phyloP scores from a whole-genome alignment of 78 protist species.

The Trichosphaerium sp. region DNA sequence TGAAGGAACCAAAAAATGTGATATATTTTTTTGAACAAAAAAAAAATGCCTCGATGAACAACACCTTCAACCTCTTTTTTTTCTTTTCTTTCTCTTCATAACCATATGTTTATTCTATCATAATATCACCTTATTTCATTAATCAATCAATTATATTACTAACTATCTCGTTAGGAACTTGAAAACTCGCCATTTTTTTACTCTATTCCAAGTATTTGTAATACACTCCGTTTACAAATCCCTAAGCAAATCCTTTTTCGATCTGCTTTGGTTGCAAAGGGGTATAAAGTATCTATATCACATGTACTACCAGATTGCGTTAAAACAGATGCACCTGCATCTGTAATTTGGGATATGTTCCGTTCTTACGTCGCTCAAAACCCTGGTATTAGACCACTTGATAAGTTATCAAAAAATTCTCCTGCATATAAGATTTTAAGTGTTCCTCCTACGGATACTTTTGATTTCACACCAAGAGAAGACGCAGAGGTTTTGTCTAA shows the following conservation, averaged over 20 bases:
- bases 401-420: no score
- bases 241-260: not conserved
- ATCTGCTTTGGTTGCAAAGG: constrained; percentile 56
- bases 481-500: no score
- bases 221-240: not conserved
- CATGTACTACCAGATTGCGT: constrained; percentile 49
- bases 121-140: not conserved
- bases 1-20: no score
- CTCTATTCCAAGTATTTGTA: not conserved
- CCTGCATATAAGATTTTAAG: no score
- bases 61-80: not conserved
- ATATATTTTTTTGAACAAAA: no score
- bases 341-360: constrained; percentile 52
- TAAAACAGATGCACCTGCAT: constrained; percentile 78
- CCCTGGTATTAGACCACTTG: no score
- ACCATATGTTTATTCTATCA: not conserved
- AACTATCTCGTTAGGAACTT: not conserved
- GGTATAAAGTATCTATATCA: constrained; percentile 60
- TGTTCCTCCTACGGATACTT: no score
- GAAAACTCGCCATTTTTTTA: not conserved
- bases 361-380: not conserved
- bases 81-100: not conserved
- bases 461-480: no score
- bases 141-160: not conserved
- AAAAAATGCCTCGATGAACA: no score